phyloP scores from a whole-genome alignment of 495 filamentous ascomycete genomes.

The Aspergillus diversus region DNA sequence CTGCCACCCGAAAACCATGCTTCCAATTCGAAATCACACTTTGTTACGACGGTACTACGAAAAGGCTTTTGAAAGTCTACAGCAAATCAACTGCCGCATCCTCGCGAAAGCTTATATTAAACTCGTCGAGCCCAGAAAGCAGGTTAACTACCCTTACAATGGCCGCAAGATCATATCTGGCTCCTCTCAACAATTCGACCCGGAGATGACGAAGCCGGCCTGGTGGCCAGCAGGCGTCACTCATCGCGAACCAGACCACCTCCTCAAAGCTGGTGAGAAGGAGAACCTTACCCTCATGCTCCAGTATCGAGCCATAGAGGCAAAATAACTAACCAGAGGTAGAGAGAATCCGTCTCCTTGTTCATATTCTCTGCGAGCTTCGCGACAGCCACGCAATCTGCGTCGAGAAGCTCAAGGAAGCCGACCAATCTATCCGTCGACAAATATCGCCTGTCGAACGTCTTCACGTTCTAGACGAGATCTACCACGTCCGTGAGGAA shows the following conservation, averaged over 20 bases:
- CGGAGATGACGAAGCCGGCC: conserved; percentile 56
- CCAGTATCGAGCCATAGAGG: neutral
- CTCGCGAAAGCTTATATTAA: conserved; percentile 81
- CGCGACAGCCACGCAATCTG: conserved; percentile 42
- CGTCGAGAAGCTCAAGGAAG: conserved; percentile 40
- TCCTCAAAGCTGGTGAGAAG: conserved; percentile 66
- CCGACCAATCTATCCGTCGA: conserved; percentile 47
- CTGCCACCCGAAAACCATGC: conserved; percentile 36
- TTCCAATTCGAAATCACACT: conserved; percentile 58
- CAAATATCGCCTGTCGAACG: conserved; percentile 44
- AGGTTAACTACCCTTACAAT: conserved; percentile 79
- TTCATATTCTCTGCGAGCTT: conserved; percentile 59
- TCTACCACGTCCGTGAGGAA: conserved; percentile 64
- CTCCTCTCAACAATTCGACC: conserved; percentile 39
- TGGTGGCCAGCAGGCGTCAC: conserved; percentile 77
- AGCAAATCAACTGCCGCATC: conserved; percentile 69
- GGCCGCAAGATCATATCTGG: conserved; percentile 49
- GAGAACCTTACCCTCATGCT: neutral
- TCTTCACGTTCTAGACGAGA: conserved; percentile 58
- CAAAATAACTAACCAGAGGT: neutral
- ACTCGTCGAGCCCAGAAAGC: conserved; percentile 81
- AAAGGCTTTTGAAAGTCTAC: conserved; percentile 64
- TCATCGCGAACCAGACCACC: conserved; percentile 81
- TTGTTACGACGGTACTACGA: conserved; percentile 63
- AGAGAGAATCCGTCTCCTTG: conserved; percentile 65